Percentiles rank a stretch among this genome's conserved stretches.
phyloP scores from a whole-genome alignment of 1,139 yeast genomes.

The Saccharomyces uvarum region DNA sequence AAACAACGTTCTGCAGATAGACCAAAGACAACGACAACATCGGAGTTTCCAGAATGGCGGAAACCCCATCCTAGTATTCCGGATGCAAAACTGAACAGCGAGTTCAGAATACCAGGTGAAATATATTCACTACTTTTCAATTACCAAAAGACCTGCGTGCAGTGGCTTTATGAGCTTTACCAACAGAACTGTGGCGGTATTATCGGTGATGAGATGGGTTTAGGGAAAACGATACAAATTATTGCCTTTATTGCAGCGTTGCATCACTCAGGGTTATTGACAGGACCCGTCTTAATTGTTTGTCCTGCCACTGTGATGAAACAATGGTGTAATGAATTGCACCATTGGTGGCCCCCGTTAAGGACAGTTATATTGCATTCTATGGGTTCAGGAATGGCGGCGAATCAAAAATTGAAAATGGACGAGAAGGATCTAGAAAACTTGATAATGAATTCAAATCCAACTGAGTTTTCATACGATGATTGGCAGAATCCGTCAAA shows the following conservation, averaged over 20 bases:
- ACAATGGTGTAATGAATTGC: constrained; percentile 95
- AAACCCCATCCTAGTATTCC: constrained; percentile 70
- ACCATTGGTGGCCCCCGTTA: constrained; percentile 96
- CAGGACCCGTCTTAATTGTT: constrained; percentile 75
- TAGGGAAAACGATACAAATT: constrained; percentile 90
- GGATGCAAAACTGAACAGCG: constrained; percentile 66
- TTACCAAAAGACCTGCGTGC: constrained; percentile 89
- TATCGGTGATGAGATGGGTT: constrained; percentile 95
- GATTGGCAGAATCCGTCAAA: constrained; percentile 25
- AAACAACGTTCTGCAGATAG: constrained; percentile 35
- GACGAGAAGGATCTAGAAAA: constrained; percentile 39
- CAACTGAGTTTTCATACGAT: constrained; percentile 39
- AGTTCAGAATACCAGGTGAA: constrained; percentile 80
- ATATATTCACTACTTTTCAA: constrained; percentile 79
- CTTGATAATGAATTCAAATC: constrained; percentile 39
- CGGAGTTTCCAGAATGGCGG: constrained; percentile 42
- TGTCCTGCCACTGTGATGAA: constrained; percentile 95
- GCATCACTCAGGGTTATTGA: constrained; percentile 68
- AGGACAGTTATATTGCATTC: constrained; percentile 82
- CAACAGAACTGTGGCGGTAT: constrained; percentile 89
- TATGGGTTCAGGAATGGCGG: constrained; percentile 80
- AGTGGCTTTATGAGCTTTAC: constrained; percentile 71
- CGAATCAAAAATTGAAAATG: constrained; percentile 32
- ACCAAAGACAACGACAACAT: constrained; percentile 17
- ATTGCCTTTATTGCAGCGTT: constrained; percentile 85